Percentiles rank a stretch among this genome's conserved stretches.
Evolutionary conservation across 192 early-diverging fungal genomes (phyloP).

Genomic region (Entomortierella lignicola): DNA sequence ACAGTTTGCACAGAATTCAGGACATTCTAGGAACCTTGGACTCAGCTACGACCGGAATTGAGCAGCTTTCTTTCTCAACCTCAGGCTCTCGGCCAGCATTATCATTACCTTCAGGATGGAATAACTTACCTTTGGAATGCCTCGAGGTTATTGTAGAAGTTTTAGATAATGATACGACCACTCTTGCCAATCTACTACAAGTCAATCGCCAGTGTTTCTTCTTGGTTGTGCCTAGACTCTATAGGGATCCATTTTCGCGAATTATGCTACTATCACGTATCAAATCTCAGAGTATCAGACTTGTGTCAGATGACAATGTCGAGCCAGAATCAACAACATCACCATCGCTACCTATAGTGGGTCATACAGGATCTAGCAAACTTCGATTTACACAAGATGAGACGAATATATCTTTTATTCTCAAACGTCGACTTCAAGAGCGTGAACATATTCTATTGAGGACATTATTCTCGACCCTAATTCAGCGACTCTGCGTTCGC

Average conservation of each 20-base stretch:
- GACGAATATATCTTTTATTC: neutral
- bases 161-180: slow-evolving; percentile 10
- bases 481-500: slow-evolving; percentile 6
- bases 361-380: neutral
- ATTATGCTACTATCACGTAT: slow-evolving; percentile 4
- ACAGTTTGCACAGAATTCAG: neutral
- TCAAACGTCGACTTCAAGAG: neutral
- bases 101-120: slow-evolving; percentile 12
- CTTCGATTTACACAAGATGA: neutral
- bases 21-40: too few relatives aligned
- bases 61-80: neutral
- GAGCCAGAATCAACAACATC: neutral
- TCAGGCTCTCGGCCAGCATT: neutral
- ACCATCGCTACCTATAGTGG: too few relatives aligned
- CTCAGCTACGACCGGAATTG: too few relatives aligned
- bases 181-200: slow-evolving; percentile 23
- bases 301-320: neutral
- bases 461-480: slow-evolving; percentile 10
- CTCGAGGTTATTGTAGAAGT: slow-evolving; percentile 13
- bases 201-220: slow-evolving; percentile 35
- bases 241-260: slow-evolving; percentile 19
- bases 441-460: slow-evolving; percentile 4
- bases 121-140: slow-evolving; percentile 14
- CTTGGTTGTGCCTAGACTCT: slow-evolving; percentile 16
- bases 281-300: slow-evolving; percentile 4